phyloP scores from a whole-genome alignment of 2,329 filamentous ascomycete genomes.

The Magnaporthiopsis incrustans region DNA sequence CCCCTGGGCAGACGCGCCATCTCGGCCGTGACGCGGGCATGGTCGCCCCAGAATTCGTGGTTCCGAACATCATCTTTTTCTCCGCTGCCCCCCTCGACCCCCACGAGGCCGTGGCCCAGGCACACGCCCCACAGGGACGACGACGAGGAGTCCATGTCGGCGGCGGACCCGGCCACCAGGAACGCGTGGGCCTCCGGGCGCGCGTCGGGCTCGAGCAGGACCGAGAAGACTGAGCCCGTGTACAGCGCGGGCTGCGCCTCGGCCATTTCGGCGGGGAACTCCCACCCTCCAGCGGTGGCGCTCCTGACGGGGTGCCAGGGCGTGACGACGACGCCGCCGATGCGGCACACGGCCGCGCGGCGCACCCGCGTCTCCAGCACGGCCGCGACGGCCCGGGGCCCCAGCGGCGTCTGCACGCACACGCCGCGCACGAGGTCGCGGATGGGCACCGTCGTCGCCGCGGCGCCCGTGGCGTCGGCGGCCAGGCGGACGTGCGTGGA shows the following conservation, averaged over 20 bases:
- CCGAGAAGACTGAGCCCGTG: conserved; percentile 46
- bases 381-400: conserved; percentile 35
- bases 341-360: conserved; percentile 32
- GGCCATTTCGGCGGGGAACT: conserved; percentile 21
- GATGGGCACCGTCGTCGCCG: conserved; percentile 33
- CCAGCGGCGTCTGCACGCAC: conserved; percentile 41
- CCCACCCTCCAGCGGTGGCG: conserved; percentile 13
- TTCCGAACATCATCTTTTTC: conserved; percentile 31
- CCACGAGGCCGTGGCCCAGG: conserved; percentile 46
- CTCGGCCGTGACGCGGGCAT: conserved; percentile 31
- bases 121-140: conserved; percentile 42
- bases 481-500: neutral
- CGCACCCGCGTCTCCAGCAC: conserved; percentile 42
- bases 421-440: conserved; percentile 35
- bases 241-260: conserved; percentile 26
- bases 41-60: conserved; percentile 48
- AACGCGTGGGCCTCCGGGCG: conserved; percentile 38
- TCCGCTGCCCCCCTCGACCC: conserved; percentile 12
- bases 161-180: conserved; percentile 27
- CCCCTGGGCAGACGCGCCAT: conserved; percentile 27
- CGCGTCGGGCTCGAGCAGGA: conserved; percentile 41
- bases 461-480: neutral
- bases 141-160: conserved; percentile 15
- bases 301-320: conserved; percentile 50
- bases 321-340: conserved; percentile 41